phyloP scores from a whole-genome alignment of 1,284 basidiomycete species.

The Leccinum griseonigrum region DNA sequence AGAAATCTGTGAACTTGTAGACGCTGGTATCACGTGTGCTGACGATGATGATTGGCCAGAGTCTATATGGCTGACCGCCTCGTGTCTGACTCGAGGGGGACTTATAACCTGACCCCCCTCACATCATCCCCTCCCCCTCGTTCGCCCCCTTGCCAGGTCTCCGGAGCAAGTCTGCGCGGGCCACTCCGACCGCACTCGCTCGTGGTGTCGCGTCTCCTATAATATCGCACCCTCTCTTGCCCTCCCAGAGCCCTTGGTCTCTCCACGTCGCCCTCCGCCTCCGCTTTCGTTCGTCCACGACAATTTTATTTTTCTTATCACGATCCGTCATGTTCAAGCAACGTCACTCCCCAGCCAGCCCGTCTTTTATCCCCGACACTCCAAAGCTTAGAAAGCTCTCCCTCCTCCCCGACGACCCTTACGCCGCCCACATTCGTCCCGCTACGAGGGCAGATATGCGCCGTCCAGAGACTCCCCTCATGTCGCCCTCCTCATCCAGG shows the following conservation, averaged over 20 bases:
- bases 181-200: slow-evolving; percentile 19
- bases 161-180: slow-evolving; percentile 23
- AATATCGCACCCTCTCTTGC: background rate
- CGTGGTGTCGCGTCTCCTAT: slow-evolving; percentile 12
- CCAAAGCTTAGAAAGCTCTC: slow-evolving; percentile 33
- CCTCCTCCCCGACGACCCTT: slow-evolving; percentile 27
- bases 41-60: slow-evolving; percentile 18
- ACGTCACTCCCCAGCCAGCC: slow-evolving; percentile 24
- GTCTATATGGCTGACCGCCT: slow-evolving; percentile 16
- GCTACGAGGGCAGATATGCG: slow-evolving; percentile 16
- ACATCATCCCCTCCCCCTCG: slow-evolving; percentile 6
- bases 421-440: slow-evolving; percentile 20
- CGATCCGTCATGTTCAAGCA: slow-evolving; percentile 32
- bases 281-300: slow-evolving; percentile 20
- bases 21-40: slow-evolving; percentile 24
- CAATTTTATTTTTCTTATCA: slow-evolving; percentile 19
- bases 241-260: background rate
- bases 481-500: slow-evolving; percentile 18
- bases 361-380: slow-evolving; percentile 23
- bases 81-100: slow-evolving; percentile 26
- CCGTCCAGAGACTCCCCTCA: slow-evolving; percentile 24
- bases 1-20: background rate
- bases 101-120: slow-evolving; percentile 17
- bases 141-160: slow-evolving; percentile 16
- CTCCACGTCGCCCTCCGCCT: slow-evolving; percentile 1